Base-by-base conservation (phyloP, 352 stramenopile genomes). In the Globisporangium irregulare region DNA sequence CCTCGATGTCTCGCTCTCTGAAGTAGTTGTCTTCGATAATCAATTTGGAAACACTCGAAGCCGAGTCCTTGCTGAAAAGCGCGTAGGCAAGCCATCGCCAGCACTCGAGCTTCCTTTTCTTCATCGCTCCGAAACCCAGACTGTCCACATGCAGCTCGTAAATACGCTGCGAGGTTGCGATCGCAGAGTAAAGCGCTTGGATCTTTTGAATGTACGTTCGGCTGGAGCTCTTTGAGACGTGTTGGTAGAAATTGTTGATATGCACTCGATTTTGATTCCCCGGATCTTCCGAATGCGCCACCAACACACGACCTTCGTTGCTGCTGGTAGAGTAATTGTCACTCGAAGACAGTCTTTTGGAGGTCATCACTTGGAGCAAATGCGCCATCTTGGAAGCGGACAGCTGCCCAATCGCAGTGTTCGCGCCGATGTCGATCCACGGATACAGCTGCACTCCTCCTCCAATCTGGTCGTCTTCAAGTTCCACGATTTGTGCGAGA, bases 31-130 rank as follows among this genome's bases (percentile, higher is more conserved):
- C 64, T 63, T 57, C 24, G 14, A 69, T 69, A 4, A 36, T 24
- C 20, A 69, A 43, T 15, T 36, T 69, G 14, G 55, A 69, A 29
- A 69, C 29, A 7, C 36, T 63, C 24, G 56, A 27, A 10, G 38
- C 51, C 41, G 64, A 41, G 12, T 63, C 54, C 46, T 69, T 63
- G 46, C 41, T 69, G 38, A 69, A 24, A 9, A 69, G 57, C 9
- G 64, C 55, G 9, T 69, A 63, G 29, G 63, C 63, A 9, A 69
- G 54, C 63, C 63, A 69, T 14, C 56, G 63, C 63, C 63, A 69
- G 25, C 63, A 67, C 60, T 53, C 46, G 7, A 25, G 29, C n/a
- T 54, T 60, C 32, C 36, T 38, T n/a, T 14, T 34, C n/a, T 25
- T 9, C 51, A 14, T 61, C 12, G 62, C 18, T 22, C 62, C 41